phyloP scores from a whole-genome alignment of 164 flowering plant species.

The Hamamelis virginiana region DNA sequence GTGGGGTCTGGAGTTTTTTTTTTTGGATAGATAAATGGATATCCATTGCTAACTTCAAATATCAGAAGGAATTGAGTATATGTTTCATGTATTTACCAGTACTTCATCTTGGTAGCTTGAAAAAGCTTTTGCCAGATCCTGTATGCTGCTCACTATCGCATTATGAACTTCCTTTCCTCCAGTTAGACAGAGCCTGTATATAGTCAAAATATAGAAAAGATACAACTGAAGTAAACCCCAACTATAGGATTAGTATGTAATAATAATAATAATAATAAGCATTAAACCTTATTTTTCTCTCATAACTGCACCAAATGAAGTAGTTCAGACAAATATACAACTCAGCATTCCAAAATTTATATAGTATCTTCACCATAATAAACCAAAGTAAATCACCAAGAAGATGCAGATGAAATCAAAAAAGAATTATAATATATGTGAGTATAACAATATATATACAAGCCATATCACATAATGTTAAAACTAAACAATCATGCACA shows the following conservation, averaged over 20 bases:
- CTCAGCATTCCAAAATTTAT: background rate
- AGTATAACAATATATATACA: too few species aligned
- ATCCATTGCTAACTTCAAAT: background rate
- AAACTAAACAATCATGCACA: too few species aligned
- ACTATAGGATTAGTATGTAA: background rate
- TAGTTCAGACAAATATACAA: background rate
- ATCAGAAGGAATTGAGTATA: too few species aligned
- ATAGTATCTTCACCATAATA: background rate
- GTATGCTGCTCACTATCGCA: too few species aligned
- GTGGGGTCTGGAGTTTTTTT: too few species aligned
- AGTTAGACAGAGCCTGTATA: slow-evolving; percentile 65
- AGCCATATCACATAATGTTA: too few species aligned
- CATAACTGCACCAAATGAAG: background rate
- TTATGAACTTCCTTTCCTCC: slow-evolving; percentile 90
- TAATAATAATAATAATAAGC: background rate
- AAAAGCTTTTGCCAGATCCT: too few species aligned
- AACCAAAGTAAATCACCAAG: background rate
- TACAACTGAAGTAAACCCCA: background rate
- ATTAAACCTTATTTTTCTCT: background rate
- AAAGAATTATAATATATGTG: too few species aligned
- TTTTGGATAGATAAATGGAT: too few species aligned
- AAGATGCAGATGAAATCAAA: too few species aligned
- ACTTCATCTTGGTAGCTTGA: too few species aligned
- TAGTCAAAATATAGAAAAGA: background rate
- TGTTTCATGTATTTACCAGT: slow-evolving; percentile 39